Percentiles rank a stretch among this genome's conserved stretches.
Conservation (phyloP, 1,284 basidiomycete species). For the Austroboletus olivaceoglutinosus region DNA sequence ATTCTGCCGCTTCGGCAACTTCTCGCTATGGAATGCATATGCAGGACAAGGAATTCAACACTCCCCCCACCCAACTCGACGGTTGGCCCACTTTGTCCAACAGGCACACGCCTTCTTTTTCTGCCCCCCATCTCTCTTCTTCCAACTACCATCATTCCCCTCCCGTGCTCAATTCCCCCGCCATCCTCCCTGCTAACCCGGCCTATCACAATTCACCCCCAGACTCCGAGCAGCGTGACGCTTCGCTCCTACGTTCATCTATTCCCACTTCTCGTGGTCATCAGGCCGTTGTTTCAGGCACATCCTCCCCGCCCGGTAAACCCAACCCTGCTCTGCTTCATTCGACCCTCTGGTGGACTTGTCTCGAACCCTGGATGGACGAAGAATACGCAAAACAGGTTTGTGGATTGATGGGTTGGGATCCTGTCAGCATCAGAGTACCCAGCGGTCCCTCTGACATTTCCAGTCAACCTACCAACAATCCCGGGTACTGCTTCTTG, state of each 20-base stretch:
- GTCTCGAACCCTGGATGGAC: slow-evolving; percentile 90
- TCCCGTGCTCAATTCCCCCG: slow-evolving; percentile 21
- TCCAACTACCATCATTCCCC: slow-evolving; percentile 34
- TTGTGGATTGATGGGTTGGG: slow-evolving; percentile 77
- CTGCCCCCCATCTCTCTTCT: slow-evolving; percentile 28
- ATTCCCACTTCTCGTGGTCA: slow-evolving; percentile 26
- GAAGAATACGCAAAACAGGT: slow-evolving; percentile 85
- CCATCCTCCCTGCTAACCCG: slow-evolving; percentile 12
- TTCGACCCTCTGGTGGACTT: slow-evolving; percentile 75
- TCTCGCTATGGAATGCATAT: slow-evolving; percentile 39
- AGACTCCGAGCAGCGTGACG: slow-evolving; percentile 42
- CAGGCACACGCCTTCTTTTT: slow-evolving; percentile 42
- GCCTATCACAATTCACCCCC: slow-evolving; percentile 24
- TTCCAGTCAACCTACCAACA: slow-evolving; percentile 66
- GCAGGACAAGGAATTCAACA: slow-evolving; percentile 37
- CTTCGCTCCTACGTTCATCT: slow-evolving; percentile 29
- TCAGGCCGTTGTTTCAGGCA: slow-evolving; percentile 20
- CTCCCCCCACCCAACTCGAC: slow-evolving; percentile 18
- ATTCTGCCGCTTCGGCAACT: slow-evolving; percentile 25
- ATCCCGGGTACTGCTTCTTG: slow-evolving; percentile 83
- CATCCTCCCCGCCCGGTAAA: slow-evolving; percentile 26
- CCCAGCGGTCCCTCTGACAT: slow-evolving; percentile 61
- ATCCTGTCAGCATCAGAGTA: slow-evolving; percentile 66
- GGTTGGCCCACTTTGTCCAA: slow-evolving; percentile 40
- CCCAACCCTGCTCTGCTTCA: slow-evolving; percentile 36